Evolutionary conservation across 352 stramenopile species (phyloP).

Genomic region (Phytopythium helicoides): DNA sequence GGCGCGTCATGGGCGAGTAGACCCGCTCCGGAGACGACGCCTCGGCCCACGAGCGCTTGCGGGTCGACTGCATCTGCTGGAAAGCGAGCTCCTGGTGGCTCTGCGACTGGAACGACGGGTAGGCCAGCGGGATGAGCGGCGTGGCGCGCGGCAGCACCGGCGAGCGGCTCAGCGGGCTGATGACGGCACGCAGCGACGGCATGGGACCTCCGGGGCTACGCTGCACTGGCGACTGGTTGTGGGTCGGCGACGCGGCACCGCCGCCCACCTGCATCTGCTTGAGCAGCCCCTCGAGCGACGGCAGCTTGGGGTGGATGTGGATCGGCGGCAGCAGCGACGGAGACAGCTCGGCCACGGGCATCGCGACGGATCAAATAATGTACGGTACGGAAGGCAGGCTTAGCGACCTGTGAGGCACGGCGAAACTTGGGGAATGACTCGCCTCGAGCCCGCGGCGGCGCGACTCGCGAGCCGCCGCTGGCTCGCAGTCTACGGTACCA

Average conservation of each 20-base stretch:
- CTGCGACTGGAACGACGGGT: slow-evolving; percentile 7
- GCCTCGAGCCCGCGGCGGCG: too few relatives aligned
- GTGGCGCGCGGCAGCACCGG: slow-evolving; percentile 6
- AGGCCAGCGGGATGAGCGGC: slow-evolving; percentile 12
- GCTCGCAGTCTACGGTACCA: too few relatives aligned
- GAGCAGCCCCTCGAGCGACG: slow-evolving; percentile 60
- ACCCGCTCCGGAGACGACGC: slow-evolving; percentile 7
- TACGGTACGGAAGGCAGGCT: too few relatives aligned
- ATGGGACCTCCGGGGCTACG: slow-evolving; percentile 17
- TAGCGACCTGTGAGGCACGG: too few relatives aligned
- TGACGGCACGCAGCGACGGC: slow-evolving; percentile 50
- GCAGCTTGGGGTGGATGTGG: slow-evolving; percentile 43
- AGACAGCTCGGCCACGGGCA: too few relatives aligned
- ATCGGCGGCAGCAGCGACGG: slow-evolving; percentile 26
- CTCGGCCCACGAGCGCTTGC: slow-evolving; percentile 33
- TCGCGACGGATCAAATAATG: too few relatives aligned
- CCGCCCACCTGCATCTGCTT: slow-evolving; percentile 56
- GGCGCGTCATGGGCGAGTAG: slow-evolving; percentile 9
- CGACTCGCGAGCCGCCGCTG: too few relatives aligned
- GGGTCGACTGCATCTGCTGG: slow-evolving; percentile 18
- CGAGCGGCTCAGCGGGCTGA: slow-evolving; percentile 29
- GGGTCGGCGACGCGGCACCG: too few relatives aligned
- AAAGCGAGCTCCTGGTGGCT: slow-evolving; percentile 9
- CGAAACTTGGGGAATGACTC: too few relatives aligned
- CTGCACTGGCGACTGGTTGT: slow-evolving; percentile 4